Evolutionary conservation across 1,284 basidiomycete species (phyloP).

Genomic region (Pseudozyma flocculosa): DNA sequence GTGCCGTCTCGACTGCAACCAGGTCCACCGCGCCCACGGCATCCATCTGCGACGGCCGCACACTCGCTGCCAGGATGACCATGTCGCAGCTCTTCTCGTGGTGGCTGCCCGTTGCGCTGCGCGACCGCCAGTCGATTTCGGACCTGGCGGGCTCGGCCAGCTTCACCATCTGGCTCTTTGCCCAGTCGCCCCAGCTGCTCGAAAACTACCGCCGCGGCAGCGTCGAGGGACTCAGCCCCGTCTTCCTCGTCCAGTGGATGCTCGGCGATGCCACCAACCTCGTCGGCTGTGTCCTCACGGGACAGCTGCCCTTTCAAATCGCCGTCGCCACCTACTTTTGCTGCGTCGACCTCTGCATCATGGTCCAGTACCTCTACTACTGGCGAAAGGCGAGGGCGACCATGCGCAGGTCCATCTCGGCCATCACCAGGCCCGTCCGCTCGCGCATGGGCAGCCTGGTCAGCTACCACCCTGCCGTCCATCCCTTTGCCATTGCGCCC

Average conservation of each 20-base stretch:
- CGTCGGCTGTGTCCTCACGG: conserved; percentile 48
- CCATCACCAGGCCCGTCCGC: background rate
- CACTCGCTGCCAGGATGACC: background rate
- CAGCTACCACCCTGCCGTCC: conserved; percentile 14
- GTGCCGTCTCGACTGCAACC: too few relatives aligned
- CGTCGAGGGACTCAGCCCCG: conserved; percentile 49
- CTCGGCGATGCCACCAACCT: conserved; percentile 55
- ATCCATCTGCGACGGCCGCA: too few relatives aligned
- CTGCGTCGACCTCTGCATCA: conserved; percentile 42
- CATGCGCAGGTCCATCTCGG: background rate
- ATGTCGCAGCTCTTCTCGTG: background rate
- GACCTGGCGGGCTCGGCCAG: conserved; percentile 38
- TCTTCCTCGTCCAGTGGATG: conserved; percentile 57
- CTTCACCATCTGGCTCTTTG: conserved; percentile 54
- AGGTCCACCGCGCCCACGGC: too few relatives aligned
- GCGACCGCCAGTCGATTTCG: conserved; percentile 29
- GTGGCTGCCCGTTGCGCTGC: background rate
- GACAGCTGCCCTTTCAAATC: conserved; percentile 54
- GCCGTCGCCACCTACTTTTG: conserved; percentile 52
- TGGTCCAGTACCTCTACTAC: conserved; percentile 42
- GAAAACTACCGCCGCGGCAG: conserved; percentile 48
- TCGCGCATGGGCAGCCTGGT: background rate
- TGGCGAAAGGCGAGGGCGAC: conserved; percentile 8
- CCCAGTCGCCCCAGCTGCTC: conserved; percentile 54
- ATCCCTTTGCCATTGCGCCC: conserved; percentile 3